Percentiles rank a stretch among this genome's conserved stretches.
phyloP scores from a whole-genome alignment of 164 flowering plant species.

The Chimonanthus salicifolius region DNA sequence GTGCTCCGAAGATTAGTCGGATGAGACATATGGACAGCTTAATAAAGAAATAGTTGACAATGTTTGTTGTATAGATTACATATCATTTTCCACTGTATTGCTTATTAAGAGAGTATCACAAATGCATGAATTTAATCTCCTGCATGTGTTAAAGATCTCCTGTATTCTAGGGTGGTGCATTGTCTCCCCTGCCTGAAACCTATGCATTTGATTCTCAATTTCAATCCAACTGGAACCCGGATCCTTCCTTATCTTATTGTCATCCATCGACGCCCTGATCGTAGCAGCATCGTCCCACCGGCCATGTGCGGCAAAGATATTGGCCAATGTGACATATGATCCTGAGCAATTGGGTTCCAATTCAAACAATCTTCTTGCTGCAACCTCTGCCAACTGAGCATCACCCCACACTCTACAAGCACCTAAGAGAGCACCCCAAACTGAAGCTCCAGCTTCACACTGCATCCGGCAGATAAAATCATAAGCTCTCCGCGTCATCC shows the following conservation, averaged over 20 bases:
- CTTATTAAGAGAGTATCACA: too few relatives aligned
- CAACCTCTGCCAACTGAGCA: constrained; percentile 38
- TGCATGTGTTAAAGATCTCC: constrained; percentile 17
- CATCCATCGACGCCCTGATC: constrained; percentile 48
- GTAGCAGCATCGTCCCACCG: constrained; percentile 48
- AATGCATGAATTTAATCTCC: too few relatives aligned
- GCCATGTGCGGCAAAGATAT: constrained; percentile 49
- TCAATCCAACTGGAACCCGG: constrained; percentile 61
- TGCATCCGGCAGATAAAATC: constrained; percentile 38
- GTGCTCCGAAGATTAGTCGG: too few relatives aligned
- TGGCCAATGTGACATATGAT: constrained; percentile 57
- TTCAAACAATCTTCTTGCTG: constrained; percentile 42
- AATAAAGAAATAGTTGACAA: too few relatives aligned
- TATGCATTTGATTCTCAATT: constrained; percentile 33
- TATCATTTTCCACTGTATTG: too few relatives aligned
- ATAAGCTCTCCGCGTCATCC: constrained; percentile 31
- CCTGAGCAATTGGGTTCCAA: constrained; percentile 41
- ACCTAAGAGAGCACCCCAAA: constrained; percentile 56
- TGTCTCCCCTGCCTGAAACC: constrained; percentile 47
- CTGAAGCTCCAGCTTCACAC: constrained; percentile 29
- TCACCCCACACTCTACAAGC: constrained; percentile 35
- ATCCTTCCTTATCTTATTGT: constrained; percentile 33
- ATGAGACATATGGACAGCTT: too few relatives aligned
- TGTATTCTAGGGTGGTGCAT: constrained; percentile 34
- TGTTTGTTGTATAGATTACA: too few relatives aligned